Evolutionary conservation across 169 alveolate genomes (phyloP).

Genomic region (Cardiosporidium cionae): DNA sequence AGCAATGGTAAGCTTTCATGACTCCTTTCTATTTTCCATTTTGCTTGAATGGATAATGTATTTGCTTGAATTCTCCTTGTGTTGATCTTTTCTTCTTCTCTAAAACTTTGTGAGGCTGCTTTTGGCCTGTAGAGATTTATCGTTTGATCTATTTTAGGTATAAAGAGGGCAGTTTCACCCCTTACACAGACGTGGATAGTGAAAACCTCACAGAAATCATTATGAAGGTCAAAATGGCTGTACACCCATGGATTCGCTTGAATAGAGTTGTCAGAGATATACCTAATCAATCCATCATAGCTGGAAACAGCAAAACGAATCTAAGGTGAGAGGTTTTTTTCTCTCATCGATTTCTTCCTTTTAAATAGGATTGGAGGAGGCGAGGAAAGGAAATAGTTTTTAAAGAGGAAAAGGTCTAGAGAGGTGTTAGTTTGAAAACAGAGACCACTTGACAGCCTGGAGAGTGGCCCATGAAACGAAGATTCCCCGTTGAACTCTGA

Average conservation of each 20-base stretch:
- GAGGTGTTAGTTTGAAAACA: no score
- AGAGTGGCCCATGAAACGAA: no score
- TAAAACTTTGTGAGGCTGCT: no score
- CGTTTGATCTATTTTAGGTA: conserved; percentile 28
- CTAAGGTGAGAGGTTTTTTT: conserved; percentile 64
- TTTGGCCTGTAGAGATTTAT: no score
- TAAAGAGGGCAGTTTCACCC: conserved; percentile 64
- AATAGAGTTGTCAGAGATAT: conserved; percentile 86
- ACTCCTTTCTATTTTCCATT: not conserved
- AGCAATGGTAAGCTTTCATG: conserved; percentile 63
- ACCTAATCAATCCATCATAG: conserved; percentile 85
- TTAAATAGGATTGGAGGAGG: no score
- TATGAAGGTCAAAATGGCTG: conserved; percentile 66
- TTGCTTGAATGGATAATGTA: no score
- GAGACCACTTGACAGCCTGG: no score
- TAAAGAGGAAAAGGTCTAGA: no score
- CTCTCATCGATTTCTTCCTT: not conserved
- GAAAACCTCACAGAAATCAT: conserved; percentile 29
- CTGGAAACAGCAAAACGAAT: conserved; percentile 83
- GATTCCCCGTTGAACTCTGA: no score
- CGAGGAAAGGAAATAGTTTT: no score
- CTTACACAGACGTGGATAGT: conserved; percentile 75
- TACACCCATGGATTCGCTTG: conserved; percentile 88
- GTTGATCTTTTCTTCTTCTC: no score
- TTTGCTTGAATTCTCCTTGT: no score